Conservation (phyloP, 768 basidiomycete species). For the Guyanaporus albipodus region DNA sequence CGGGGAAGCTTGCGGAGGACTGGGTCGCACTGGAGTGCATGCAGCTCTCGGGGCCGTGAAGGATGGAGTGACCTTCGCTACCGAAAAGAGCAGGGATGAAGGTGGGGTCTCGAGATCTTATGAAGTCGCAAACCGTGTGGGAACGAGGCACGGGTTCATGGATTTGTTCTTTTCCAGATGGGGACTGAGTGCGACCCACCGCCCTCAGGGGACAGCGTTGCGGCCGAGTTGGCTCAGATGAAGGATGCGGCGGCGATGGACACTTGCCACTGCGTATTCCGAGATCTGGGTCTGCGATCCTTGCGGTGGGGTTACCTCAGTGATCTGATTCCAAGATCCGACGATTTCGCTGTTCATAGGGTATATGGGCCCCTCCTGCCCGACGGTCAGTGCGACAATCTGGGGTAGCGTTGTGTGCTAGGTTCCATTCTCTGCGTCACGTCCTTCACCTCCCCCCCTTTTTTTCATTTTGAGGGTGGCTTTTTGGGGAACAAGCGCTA, state of each 20-base stretch:
- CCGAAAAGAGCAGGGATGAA: conserved; percentile 1
- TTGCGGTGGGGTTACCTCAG: conserved; percentile 6
- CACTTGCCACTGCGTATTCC: conserved; percentile 8
- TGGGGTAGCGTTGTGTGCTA: conserved; percentile 12
- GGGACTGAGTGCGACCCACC: conserved; percentile 7
- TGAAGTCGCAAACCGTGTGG: conserved; percentile 5
- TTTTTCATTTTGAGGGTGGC: conserved; percentile 1
- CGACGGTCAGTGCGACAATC: conserved; percentile 12
- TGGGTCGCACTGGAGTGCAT: not conserved
- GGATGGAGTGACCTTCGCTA: conserved; percentile 8
- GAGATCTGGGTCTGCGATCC: conserved; percentile 17
- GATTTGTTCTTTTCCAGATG: conserved; percentile 10
- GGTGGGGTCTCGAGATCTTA: conserved; percentile 1
- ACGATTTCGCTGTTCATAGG: conserved; percentile 4
- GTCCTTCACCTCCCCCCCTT: not conserved
- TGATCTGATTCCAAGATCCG: conserved; percentile 21
- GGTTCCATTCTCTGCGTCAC: conserved; percentile 19
- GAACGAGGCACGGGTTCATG: conserved; percentile 10
- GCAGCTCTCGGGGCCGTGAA: conserved; percentile 16
- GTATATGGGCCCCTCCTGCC: not conserved
- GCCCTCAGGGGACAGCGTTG: conserved; percentile 5
- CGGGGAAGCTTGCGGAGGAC: not conserved
- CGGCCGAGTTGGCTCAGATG: conserved; percentile 16
- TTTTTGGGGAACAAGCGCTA: not conserved
- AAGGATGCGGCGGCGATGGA: conserved; percentile 9